Conservation (phyloP, 805 yeast genomes). For the Sugiyamaella valdiviana region DNA sequence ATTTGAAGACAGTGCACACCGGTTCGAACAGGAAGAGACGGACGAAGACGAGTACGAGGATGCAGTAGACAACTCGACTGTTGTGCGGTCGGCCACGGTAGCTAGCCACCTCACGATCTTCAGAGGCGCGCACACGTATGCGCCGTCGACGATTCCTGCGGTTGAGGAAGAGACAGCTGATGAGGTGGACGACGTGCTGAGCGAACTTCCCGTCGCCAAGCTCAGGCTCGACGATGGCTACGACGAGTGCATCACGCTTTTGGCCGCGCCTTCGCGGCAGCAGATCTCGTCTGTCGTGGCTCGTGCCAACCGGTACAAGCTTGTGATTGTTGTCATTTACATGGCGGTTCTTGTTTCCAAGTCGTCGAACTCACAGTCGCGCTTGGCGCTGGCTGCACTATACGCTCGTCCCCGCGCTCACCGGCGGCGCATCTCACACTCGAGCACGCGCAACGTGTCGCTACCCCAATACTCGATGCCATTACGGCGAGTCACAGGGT, state of each 20-base stretch:
- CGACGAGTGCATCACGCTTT: slow-evolving; percentile 21
- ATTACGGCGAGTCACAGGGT: not conserved
- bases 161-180: not conserved
- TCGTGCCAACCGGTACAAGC: not conserved
- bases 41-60: slow-evolving; percentile 8
- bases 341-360: slow-evolving; percentile 3
- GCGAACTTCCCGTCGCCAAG: not conserved
- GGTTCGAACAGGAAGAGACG: slow-evolving; percentile 6
- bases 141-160: not conserved
- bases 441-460: not conserved
- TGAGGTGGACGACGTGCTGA: not conserved
- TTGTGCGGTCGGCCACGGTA: not conserved
- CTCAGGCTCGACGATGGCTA: slow-evolving; percentile 1
- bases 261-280: slow-evolving; percentile 1
- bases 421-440: not conserved
- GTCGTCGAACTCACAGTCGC: not conserved
- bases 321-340: slow-evolving; percentile 8
- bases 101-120: not conserved
- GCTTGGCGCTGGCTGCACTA: not conserved
- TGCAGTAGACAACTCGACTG: not conserved
- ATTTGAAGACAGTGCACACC: not conserved
- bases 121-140: not conserved
- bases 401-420: not conserved
- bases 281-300: not conserved
- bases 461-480: not conserved